phyloP scores from a whole-genome alignment of 2,329 filamentous ascomycete species.

The Stagonosporopsis vannaccii region DNA sequence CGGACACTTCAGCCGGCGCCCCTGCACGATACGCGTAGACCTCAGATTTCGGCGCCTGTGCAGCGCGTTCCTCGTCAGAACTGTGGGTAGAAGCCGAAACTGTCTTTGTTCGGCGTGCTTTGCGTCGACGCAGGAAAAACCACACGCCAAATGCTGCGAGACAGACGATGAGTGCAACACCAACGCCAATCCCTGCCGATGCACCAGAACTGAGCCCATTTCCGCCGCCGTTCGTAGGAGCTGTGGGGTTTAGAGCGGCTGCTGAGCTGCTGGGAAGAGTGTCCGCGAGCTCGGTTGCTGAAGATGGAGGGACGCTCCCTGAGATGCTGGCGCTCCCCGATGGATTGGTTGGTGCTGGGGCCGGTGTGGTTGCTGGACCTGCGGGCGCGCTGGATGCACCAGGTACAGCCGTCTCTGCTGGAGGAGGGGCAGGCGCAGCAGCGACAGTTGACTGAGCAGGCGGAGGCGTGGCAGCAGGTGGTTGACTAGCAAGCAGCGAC shows the following conservation, averaged over 20 bases:
- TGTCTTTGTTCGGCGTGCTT: constrained; percentile 10
- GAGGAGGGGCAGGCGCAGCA: background rate
- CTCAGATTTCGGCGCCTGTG: constrained; percentile 8
- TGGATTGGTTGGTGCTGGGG: background rate
- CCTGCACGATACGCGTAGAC: constrained; percentile 8
- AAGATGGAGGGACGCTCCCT: background rate
- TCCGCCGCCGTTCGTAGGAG: background rate
- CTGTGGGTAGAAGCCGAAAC: constrained; percentile 3
- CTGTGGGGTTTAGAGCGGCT: background rate
- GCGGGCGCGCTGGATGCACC: background rate
- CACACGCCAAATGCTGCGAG: constrained; percentile 21
- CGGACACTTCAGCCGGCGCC: background rate
- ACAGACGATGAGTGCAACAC: constrained; percentile 22
- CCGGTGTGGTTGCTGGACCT: background rate
- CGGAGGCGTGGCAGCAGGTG: constrained; percentile 6
- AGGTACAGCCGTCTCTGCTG: background rate
- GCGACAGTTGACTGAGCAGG: constrained; percentile 7
- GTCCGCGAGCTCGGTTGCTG: constrained; percentile 8
- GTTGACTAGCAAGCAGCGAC: constrained; percentile 1
- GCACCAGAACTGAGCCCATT: constrained; percentile 18
- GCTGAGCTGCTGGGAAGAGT: constrained; percentile 4
- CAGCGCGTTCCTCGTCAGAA: constrained; percentile 24
- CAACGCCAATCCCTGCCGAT: constrained; percentile 29
- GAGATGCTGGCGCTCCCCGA: background rate
- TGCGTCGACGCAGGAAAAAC: constrained; percentile 22